Evolutionary conservation across 2,329 filamentous ascomycete genomes (phyloP).

Genomic region (Fusarium tjaetaba): DNA sequence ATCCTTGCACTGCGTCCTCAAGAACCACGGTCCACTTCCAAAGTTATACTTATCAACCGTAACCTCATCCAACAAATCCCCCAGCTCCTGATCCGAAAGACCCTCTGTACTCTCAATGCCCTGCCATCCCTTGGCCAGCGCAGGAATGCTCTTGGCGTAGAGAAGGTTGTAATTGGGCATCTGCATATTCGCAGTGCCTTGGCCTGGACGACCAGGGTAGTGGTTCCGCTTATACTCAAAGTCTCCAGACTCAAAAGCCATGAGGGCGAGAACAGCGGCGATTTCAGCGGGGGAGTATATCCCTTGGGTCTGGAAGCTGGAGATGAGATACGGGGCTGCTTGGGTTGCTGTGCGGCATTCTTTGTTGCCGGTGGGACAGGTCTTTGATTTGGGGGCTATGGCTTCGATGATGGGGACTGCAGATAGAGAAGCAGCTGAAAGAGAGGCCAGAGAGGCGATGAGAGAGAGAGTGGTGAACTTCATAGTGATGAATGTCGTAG

Average conservation of each 20-base stretch:
- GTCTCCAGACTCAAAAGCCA: conserved; percentile 75
- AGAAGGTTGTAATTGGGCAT: conserved; percentile 54
- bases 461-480: conserved; percentile 40
- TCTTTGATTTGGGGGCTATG: conserved; percentile 66
- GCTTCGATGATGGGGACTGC: conserved; percentile 55
- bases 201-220: conserved; percentile 65
- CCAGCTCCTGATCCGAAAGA: conserved; percentile 47
- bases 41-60: conserved; percentile 63
- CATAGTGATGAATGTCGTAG: conserved; percentile 27
- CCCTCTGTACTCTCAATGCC: conserved; percentile 42
- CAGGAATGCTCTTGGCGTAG: conserved; percentile 59
- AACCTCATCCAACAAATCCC: conserved; percentile 57
- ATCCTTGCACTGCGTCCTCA: conserved; percentile 54
- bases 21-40: conserved; percentile 62
- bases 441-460: conserved; percentile 27
- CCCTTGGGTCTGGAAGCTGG: conserved; percentile 66
- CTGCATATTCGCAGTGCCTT: conserved; percentile 74
- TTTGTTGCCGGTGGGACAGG: conserved; percentile 60
- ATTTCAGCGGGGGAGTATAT: conserved; percentile 67
- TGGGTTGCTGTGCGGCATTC: conserved; percentile 74
- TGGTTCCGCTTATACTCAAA: conserved; percentile 79
- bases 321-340: conserved; percentile 66
- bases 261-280: conserved; percentile 75
- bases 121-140: conserved; percentile 48
- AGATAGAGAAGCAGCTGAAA: conserved; percentile 32